phyloP scores from a whole-genome alignment of 345 rosid genomes.

The Boechera retrofracta region DNA sequence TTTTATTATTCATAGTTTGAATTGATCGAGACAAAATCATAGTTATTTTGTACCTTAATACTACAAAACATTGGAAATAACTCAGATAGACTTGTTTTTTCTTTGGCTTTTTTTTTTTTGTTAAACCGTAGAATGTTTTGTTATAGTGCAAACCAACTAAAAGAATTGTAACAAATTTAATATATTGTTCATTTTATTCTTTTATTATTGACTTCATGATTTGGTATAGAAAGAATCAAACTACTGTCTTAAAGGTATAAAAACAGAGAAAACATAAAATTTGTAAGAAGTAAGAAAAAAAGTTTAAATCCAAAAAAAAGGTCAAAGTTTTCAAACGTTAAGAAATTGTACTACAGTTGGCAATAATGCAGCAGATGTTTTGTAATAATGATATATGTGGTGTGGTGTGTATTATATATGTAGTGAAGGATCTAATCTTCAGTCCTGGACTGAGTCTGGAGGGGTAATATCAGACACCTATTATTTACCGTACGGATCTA shows the following conservation, averaged over 20 bases:
- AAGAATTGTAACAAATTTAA: too few species aligned
- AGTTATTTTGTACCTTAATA: neutral
- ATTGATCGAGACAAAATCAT: constrained; percentile 8
- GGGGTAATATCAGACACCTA: constrained; percentile 27
- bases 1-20: constrained; percentile 31
- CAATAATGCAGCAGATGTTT: constrained; percentile 38
- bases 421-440: constrained; percentile 34
- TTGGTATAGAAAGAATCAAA: neutral
- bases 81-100: neutral
- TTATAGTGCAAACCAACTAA: too few species aligned
- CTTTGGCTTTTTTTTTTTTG: neutral
- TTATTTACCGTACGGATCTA: constrained; percentile 31
- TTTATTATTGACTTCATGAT: too few species aligned
- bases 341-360: constrained; percentile 36
- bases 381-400: neutral
- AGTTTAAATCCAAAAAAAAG: neutral
- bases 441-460: constrained; percentile 11
- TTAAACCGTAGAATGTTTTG: neutral
- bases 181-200: too few species aligned
- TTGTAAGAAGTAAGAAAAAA: neutral
- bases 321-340: neutral
- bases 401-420: constrained; percentile 29
- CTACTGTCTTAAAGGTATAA: neutral
- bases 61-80: neutral
- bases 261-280: neutral